Evolutionary conservation across 1,284 basidiomycete genomes (phyloP).

Genomic region (Ustilago shanxiensis): DNA sequence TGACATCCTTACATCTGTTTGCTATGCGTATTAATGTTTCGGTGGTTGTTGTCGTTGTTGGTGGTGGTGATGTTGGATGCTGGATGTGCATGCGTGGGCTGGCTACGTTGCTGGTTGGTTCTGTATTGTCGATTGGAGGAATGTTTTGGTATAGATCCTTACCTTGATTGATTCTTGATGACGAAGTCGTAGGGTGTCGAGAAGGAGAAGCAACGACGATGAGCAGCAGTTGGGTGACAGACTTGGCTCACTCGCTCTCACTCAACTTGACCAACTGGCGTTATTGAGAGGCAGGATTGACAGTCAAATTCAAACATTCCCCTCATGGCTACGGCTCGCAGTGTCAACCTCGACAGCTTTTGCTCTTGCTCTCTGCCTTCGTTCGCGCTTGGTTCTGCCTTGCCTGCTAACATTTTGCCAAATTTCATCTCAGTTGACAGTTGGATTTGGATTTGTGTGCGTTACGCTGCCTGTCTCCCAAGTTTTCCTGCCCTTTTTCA

Average conservation of each 20-base stretch:
- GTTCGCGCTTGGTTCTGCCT: too few relatives aligned
- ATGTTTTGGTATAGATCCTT: conserved; percentile 23
- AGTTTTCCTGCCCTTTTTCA: too few relatives aligned
- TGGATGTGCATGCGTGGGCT: neutral
- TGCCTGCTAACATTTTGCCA: neutral
- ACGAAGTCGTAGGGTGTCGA: conserved; percentile 47
- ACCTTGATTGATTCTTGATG: conserved; percentile 58
- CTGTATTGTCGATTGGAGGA: conserved; percentile 4
- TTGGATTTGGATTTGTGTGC: too few relatives aligned
- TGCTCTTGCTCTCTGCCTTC: too few relatives aligned
- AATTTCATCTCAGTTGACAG: too few relatives aligned
- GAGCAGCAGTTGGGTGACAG: conserved; percentile 18
- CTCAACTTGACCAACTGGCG: too few relatives aligned
- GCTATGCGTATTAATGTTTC: neutral
- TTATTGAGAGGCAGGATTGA: neutral
- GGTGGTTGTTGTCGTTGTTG: neutral
- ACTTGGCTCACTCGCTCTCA: neutral
- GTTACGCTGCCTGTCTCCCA: too few relatives aligned
- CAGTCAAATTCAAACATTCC: neutral
- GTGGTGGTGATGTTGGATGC: conserved; percentile 4
- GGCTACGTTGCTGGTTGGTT: conserved; percentile 28
- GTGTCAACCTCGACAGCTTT: too few relatives aligned
- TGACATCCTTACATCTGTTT: conserved; percentile 12
- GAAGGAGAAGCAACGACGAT: conserved; percentile 31
- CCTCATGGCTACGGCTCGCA: too few relatives aligned